Base-by-base conservation (phyloP, 1,284 basidiomycete genomes). In the Pascua guehoae region DNA sequence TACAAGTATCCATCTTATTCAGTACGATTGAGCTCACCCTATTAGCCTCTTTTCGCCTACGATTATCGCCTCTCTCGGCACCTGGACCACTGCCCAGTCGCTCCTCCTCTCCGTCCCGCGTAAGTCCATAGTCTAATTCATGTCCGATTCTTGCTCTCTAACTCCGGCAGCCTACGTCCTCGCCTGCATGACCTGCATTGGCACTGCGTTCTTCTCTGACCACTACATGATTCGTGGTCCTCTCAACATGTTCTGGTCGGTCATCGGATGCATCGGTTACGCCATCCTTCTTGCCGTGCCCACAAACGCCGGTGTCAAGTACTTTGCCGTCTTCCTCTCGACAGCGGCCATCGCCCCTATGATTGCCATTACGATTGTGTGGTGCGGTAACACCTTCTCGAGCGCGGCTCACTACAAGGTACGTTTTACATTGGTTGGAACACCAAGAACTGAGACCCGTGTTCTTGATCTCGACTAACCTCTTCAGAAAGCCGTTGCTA, bases 111-210 rank as follows among this genome's bases (percentile, higher is more conserved):
- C 71, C 39, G 74, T 75, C 8, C 78, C 79, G 47, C 59, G 24
- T 32, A 32, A 32, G 24, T 32, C 24, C 24, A 4, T 32, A 7
- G 24, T 32, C 24, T 32, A 32, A 32, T 32, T 32, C n/a, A n/a
- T n/a, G 76, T 32, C 24, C 24, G 4, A 32, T 32, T 32, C 24
- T 32, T 32, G 24, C 24, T 32, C 24, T 32, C 24, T 32, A 32
- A 32, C 24, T 32, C n/a, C 24, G 24, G 24, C 24, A 32, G 24
- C 80, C 16, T 81, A 80, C 64, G 79, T 76, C 17, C 66, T 79
- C 40, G 78, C 76, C n/a, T 80, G 80, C 69, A 68, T 78, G 61
- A 77, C 78, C 15, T 81, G 79, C 17, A 67, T 81, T 54, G 51
- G 55, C 12, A 78, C 76, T 0, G 79, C 79, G 24, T 73, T 65